Evolutionary conservation across 306 rosid species (phyloP).

Genomic region (Dryas drummondii): DNA sequence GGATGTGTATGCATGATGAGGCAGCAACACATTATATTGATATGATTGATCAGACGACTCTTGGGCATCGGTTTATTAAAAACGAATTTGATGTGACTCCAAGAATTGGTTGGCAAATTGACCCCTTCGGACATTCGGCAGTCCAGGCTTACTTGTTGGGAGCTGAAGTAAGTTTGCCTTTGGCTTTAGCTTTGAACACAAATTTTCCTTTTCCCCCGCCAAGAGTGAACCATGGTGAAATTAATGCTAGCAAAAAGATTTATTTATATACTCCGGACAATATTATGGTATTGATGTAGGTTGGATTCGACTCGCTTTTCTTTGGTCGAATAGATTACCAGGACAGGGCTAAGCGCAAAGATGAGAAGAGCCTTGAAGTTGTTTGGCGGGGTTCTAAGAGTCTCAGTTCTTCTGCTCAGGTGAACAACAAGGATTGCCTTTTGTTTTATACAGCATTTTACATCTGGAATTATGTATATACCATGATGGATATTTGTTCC

Average conservation of each 20-base stretch:
- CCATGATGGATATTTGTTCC: slow-evolving; percentile 8
- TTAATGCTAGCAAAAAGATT: not conserved
- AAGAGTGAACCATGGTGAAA: not conserved
- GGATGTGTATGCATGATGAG: slow-evolving; percentile 96
- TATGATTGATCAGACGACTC: slow-evolving; percentile 57
- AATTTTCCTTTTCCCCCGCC: not conserved
- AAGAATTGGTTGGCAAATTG: slow-evolving; percentile 64
- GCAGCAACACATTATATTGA: slow-evolving; percentile 85
- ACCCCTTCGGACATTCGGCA: slow-evolving; percentile 65
- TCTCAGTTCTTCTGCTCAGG: slow-evolving; percentile 53
- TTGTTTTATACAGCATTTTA: not conserved
- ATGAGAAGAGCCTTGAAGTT: slow-evolving; percentile 51
- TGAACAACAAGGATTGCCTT: slow-evolving; percentile 6
- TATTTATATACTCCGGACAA: not conserved
- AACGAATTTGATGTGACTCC: slow-evolving; percentile 43
- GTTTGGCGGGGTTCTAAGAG: slow-evolving; percentile 55
- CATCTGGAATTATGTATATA: not conserved
- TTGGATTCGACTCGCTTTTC: slow-evolving; percentile 51
- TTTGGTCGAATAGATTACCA: slow-evolving; percentile 55
- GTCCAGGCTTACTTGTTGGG: slow-evolving; percentile 61
- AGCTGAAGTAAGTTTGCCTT: slow-evolving; percentile 40
- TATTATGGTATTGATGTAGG: slow-evolving; percentile 33
- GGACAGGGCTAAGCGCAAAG: slow-evolving; percentile 51
- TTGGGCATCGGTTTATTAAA: slow-evolving; percentile 39
- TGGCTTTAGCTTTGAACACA: slow-evolving; percentile 10